Evolutionary conservation across 129 eudicot species (phyloP), one percentile per base, ranked within the genome.

Genomic region (Artemisia annua): DNA sequence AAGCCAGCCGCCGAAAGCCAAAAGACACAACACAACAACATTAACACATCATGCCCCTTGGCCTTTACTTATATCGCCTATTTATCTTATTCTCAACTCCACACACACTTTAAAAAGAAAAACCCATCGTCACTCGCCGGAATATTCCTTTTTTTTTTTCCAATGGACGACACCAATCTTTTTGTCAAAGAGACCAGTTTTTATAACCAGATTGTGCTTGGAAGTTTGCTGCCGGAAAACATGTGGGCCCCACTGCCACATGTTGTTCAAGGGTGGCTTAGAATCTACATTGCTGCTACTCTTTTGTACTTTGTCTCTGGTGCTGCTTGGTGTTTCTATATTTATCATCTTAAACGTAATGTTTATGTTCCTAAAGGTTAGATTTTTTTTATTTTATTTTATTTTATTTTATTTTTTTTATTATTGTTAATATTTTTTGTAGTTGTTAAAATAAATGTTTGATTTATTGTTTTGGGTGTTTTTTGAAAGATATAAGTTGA

Each of bases 221-320:
- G 80, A 56, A 57, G 6, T 56, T 48, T 76, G 53, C 60, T 76
- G 74, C 80, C 80, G 50, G 68, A 67, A 57, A 67, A 55, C 0
- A 16, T 76, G n/a, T 76, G 80, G 80, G 19, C 59, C 48, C 74
- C 74, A 12, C 74, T 76, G 14, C 80, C 80, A 46, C 80, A 76
- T 30, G 46, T 26, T 11, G 15, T 76, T 14, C 73, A 69, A 58
- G 67, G 59, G 4, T 76, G 80, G 80, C 35, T 76, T 61, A 66
- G 80, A 44, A 59, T 26, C 67, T 76, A 66, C 68, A 57, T 76
- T 55, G 73, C 80, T 43, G 80, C 80, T 48, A 76, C 73, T 5
- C 68, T 76, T 55, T 11, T 67, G 17, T 76, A 76, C 68, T 58
- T 76, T 10, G 19, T 76, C 13, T 64, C 73, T 55, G 80, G 74